Evolutionary conservation across 306 rosid genomes (phyloP).

Genomic region (Citrullus colocynthis): DNA sequence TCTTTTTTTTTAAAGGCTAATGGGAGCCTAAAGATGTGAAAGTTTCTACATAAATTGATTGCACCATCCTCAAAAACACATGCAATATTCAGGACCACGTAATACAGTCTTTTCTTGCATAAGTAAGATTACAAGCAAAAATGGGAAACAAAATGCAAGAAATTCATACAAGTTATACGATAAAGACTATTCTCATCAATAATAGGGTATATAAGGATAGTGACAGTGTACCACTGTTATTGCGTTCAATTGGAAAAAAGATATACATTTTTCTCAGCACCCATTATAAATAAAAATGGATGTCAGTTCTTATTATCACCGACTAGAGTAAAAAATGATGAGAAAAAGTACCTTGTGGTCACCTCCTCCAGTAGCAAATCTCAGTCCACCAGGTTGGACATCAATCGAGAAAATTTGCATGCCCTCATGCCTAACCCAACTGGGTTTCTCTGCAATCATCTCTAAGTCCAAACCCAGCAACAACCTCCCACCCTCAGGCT

Average conservation of each 20-base stretch:
- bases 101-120: neutral
- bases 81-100: neutral
- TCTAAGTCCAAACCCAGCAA: conserved; percentile 3
- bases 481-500: conserved; percentile 10
- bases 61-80: neutral
- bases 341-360: conserved; percentile 72
- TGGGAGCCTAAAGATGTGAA: neutral
- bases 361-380: conserved; percentile 97
- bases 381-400: conserved; percentile 87
- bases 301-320: neutral
- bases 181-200: neutral
- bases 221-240: neutral
- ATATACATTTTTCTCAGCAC: neutral
- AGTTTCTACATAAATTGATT: neutral
- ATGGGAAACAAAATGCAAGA: neutral
- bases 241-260: neutral
- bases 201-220: neutral
- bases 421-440: conserved; percentile 93
- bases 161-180: neutral
- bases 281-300: neutral
- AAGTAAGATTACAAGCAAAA: neutral
- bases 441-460: conserved; percentile 94
- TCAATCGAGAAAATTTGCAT: conserved; percentile 97
- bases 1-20: neutral
- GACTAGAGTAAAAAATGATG: neutral